A percentile compares a stretch with the other conserved stretches of the same genome.
These are phyloP conservation scores for Fusarium marasasianum DNA, from an alignment of 2,329 filamentous ascomycete species.

Conservation along the genomic window DNA sequence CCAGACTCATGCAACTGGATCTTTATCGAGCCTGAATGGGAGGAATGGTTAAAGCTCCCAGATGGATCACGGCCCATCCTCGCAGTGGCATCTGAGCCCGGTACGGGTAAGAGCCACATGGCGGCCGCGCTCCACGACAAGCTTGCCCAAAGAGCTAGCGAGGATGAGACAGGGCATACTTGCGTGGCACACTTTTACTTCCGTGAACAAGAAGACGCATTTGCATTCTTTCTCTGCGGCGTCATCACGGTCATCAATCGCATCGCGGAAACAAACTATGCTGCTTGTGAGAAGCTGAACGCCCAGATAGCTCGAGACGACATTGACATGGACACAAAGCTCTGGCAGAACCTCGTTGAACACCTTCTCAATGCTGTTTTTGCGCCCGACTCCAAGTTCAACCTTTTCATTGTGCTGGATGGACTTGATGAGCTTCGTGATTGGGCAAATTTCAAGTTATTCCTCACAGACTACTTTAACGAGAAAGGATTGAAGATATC, in stretches of 20 bases:
- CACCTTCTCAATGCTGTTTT: background rate
- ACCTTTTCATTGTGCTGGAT: background rate
- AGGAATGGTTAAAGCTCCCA: conserved; percentile 36
- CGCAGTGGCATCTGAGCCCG: conserved; percentile 43
- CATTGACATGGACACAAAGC: background rate
- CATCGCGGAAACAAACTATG: conserved; percentile 43
- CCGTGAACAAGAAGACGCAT: conserved; percentile 44
- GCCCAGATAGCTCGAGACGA: conserved; percentile 42
- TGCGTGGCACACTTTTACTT: conserved; percentile 50
- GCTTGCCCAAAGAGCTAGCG: conserved; percentile 7
- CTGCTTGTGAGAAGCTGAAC: conserved; percentile 45
- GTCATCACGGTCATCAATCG: conserved; percentile 44
- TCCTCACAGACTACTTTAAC: background rate
- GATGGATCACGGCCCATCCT: conserved; percentile 29
- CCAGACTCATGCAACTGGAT: conserved; percentile 47
- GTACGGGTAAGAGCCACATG: conserved; percentile 48
- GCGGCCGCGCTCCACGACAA: conserved; percentile 38
- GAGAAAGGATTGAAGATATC: conserved; percentile 30
- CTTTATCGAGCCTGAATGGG: conserved; percentile 40
- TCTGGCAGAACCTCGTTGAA: background rate
- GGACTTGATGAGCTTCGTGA: conserved; percentile 7
- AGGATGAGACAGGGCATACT: conserved; percentile 27
- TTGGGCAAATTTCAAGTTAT: background rate
- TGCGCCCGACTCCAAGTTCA: background rate
- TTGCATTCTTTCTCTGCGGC: conserved; percentile 36